Base-by-base conservation (phyloP, 108 stramenopile genomes). In the Mediolabrus comicus region DNA sequence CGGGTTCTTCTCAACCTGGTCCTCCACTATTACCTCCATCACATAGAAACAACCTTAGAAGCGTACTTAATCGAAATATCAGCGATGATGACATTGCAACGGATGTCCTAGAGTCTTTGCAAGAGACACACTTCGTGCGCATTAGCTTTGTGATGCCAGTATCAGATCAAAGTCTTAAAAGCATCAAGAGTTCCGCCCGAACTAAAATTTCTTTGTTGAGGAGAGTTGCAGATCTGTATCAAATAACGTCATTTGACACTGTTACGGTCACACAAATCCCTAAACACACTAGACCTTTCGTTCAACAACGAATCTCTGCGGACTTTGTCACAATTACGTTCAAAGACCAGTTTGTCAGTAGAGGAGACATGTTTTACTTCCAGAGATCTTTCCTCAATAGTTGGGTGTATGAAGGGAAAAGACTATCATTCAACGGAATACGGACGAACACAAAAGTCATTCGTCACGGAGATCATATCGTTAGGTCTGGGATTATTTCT, bases 311-410 rank as follows among this genome's bases (percentile, higher is more conserved):
- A 9, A 87, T 86, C n/a, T 80, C 87, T 30, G 92, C 88, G 3
- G 95, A 96, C 70, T 96, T 88, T 75, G 81, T 94, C 17, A 81
- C 87, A 5, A 65, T 94, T 11, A 89, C 90, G 7, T 86, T 96
- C 76, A 96, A 96, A 61, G 95, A 96, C 62, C 95, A 96, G 71
- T 96, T 94, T 71, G 80, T 95, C 24, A 87, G 84, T 28, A 80
- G 92, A 57, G 90, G 87, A 38, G 88, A 95, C 34, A 90, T 92
- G 91, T 91, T 82, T 59, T 65, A 67, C 4, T 92, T 94, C 74
- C 91, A 92, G 74, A 80, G 69, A 39, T 41, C 62, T 7, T 75
- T 96, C 19, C 46, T 84, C 10, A 87, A 86, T 22, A 72, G 59
- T 26, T 92, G 91, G 95, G 82, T 94, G 12, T 94, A 96, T 64